Evolutionary conservation across 2,329 filamentous ascomycete genomes (phyloP).

Genomic region (Pseudogymnoascus sp.): DNA sequence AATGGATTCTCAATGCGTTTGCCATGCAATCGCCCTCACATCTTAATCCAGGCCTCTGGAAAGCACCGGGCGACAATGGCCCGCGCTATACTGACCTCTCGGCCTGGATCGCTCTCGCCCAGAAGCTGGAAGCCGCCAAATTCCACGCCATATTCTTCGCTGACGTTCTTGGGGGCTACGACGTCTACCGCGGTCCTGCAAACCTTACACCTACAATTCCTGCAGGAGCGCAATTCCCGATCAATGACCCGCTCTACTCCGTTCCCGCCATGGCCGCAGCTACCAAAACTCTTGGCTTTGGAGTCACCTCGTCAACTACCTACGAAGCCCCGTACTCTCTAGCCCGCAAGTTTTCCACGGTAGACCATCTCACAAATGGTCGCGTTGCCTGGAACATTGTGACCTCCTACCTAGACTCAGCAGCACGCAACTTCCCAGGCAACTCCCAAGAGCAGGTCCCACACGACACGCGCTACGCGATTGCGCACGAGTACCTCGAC

Average conservation of each 20-base stretch:
- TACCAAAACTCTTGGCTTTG: slow-evolving; percentile 58
- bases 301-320: slow-evolving; percentile 59
- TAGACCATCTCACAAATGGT: slow-evolving; percentile 60
- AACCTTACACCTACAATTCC: slow-evolving; percentile 53
- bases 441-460: slow-evolving; percentile 42
- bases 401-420: slow-evolving; percentile 60
- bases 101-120: slow-evolving; percentile 54
- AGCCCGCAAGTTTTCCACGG: slow-evolving; percentile 53
- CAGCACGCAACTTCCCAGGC: slow-evolving; percentile 54
- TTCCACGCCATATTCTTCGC: slow-evolving; percentile 63
- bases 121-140: slow-evolving; percentile 52
- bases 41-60: slow-evolving; percentile 51
- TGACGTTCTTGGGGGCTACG: slow-evolving; percentile 59
- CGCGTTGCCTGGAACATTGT: slow-evolving; percentile 47
- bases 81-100: slow-evolving; percentile 52
- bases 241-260: slow-evolving; percentile 58
- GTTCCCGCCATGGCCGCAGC: slow-evolving; percentile 61
- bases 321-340: slow-evolving; percentile 63
- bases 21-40: slow-evolving; percentile 43
- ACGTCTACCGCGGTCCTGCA: slow-evolving; percentile 57
- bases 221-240: slow-evolving; percentile 60
- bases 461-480: slow-evolving; percentile 55
- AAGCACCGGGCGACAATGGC: slow-evolving; percentile 57
- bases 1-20: slow-evolving; percentile 43
- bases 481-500: slow-evolving; percentile 57